Conservation (phyloP, 306 rosid genomes). For the Vigna angularis region DNA sequence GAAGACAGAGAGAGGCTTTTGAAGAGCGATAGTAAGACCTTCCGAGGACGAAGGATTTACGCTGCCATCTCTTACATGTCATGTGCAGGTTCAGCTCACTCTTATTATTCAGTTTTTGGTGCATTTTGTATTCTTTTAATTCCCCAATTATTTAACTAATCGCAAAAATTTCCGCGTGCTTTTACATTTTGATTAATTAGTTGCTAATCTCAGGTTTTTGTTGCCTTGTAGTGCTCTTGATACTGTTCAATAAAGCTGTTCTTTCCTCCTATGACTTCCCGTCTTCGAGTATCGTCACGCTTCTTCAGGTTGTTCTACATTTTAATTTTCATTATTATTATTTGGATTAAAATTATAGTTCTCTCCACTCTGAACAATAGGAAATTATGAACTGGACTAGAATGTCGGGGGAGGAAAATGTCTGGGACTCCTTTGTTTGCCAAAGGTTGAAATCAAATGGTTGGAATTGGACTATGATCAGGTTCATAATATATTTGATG, state of each 20-base stretch:
- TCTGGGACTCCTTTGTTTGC: not conserved
- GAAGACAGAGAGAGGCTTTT: slow-evolving; percentile 58
- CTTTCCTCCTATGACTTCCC: slow-evolving; percentile 81
- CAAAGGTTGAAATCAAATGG: not conserved
- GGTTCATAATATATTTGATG: not conserved
- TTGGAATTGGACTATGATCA: slow-evolving; percentile 5
- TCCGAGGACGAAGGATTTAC: slow-evolving; percentile 65
- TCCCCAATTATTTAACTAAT: not conserved
- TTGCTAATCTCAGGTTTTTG: slow-evolving; percentile 19
- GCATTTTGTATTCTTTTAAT: slow-evolving; percentile 4
- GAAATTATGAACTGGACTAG: not conserved
- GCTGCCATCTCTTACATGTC: slow-evolving; percentile 87
- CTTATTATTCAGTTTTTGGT: not conserved
- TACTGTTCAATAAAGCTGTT: slow-evolving; percentile 84
- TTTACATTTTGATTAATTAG: slow-evolving; percentile 9
- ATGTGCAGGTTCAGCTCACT: slow-evolving; percentile 65
- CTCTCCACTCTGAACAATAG: not conserved
- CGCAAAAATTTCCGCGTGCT: not conserved
- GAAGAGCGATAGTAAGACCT: slow-evolving; percentile 58
- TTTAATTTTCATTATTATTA: not conserved
- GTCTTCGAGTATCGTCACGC: slow-evolving; percentile 77
- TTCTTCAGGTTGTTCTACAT: slow-evolving; percentile 68
- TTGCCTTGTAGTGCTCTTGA: slow-evolving; percentile 68
- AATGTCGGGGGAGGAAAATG: not conserved
- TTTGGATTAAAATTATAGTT: not conserved